Evolutionary conservation across 768 basidiomycete genomes (phyloP).

Genomic region (Nidularia sp.): DNA sequence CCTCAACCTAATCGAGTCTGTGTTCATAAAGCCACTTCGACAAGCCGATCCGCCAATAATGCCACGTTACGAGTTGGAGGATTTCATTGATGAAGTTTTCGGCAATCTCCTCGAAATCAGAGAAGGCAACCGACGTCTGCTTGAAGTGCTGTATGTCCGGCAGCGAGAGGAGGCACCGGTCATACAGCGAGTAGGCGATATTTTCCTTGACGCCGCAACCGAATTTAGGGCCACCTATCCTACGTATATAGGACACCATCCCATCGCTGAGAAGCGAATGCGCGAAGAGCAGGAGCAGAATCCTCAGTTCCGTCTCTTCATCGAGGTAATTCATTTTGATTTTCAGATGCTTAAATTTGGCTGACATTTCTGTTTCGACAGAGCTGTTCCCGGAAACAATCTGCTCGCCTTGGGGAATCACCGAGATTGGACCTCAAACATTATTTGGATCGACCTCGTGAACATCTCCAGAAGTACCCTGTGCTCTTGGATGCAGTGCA

Average conservation of each 20-base stretch:
- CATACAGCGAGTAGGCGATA: constrained; percentile 82
- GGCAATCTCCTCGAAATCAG: constrained; percentile 83
- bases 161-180: constrained; percentile 84
- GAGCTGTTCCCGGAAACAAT: constrained; percentile 42
- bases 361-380: constrained; percentile 9
- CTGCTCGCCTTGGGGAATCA: constrained; percentile 30
- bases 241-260: constrained; percentile 80
- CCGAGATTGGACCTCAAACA: constrained; percentile 66
- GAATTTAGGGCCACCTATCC: constrained; percentile 87
- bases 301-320: constrained; percentile 75
- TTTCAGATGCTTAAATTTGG: neutral
- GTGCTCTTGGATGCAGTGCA: constrained; percentile 83
- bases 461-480: constrained; percentile 86
- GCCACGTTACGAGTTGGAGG: constrained; percentile 56
- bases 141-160: constrained; percentile 83
- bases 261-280: constrained; percentile 79
- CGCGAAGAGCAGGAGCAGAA: constrained; percentile 86
- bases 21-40: constrained; percentile 49
- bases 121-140: constrained; percentile 71
- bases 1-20: constrained; percentile 76
- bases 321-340: constrained; percentile 62
- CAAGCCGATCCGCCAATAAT: constrained; percentile 39
- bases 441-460: constrained; percentile 73
- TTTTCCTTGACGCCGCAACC: constrained; percentile 82
- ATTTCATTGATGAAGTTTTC: constrained; percentile 86